These are phyloP conservation scores for Elsinoe arachidis DNA, from an alignment of 2,329 filamentous ascomycete genomes.

Conservation along the genomic window DNA sequence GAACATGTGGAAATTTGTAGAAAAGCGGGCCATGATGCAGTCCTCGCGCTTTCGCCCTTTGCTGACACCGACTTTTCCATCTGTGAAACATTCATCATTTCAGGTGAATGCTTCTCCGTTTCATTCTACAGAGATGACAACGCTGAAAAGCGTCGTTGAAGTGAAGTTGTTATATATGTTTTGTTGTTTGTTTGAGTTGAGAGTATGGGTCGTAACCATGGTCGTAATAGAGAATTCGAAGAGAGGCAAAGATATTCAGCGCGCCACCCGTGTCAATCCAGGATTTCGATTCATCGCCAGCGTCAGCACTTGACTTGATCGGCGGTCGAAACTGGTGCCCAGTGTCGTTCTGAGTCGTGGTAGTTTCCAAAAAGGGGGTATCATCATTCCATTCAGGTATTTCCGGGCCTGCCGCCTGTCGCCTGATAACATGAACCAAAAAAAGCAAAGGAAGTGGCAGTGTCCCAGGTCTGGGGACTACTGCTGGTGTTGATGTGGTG, in stretches of 20 bases:
- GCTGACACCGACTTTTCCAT: constrained; percentile 4
- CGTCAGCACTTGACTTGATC: constrained; percentile 29
- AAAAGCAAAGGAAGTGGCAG: constrained; percentile 10
- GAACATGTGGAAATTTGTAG: not conserved
- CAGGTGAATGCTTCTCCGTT: constrained; percentile 3
- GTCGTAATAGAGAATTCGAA: not conserved
- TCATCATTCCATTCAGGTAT: constrained; percentile 1
- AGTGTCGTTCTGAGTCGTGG: constrained; percentile 22
- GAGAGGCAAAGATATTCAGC: constrained; percentile 11
- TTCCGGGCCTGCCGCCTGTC: not conserved
- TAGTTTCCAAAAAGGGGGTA: constrained; percentile 8
- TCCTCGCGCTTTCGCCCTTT: constrained; percentile 14
- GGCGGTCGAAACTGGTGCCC: constrained; percentile 27
- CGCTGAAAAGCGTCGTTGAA: not conserved
- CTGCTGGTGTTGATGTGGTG: not conserved
- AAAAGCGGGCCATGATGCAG: constrained; percentile 12
- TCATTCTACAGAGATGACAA: not conserved
- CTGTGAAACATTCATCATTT: constrained; percentile 3
- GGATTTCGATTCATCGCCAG: constrained; percentile 21
- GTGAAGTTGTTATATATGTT: not conserved
- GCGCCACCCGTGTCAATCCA: constrained; percentile 32
- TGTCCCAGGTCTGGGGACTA: not conserved
- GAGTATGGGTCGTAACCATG: not conserved
- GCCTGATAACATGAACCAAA: not conserved
- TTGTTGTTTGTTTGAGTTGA: constrained; percentile 12